Percentiles rank a stretch among this genome's conserved stretches.
phyloP scores from a whole-genome alignment of 2,329 filamentous ascomycete species.

The Bipolaris cookei region DNA sequence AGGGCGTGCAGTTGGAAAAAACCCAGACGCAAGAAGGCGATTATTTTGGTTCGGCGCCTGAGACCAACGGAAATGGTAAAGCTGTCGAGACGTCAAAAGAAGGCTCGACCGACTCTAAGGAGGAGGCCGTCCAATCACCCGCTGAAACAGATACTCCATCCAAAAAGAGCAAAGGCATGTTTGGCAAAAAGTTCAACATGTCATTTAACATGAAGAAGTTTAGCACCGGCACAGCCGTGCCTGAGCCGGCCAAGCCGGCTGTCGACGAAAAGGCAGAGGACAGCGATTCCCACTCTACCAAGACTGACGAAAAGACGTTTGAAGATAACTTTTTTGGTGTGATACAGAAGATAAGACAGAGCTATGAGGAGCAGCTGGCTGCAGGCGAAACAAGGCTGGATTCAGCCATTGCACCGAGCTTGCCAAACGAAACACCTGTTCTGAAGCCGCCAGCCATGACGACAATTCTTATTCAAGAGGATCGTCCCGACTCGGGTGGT shows the following conservation, averaged over 20 bases:
- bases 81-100: slow-evolving; percentile 32
- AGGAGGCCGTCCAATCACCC: slow-evolving; percentile 48
- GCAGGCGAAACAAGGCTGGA: slow-evolving; percentile 61
- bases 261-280: slow-evolving; percentile 75
- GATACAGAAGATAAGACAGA: slow-evolving; percentile 73
- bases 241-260: slow-evolving; percentile 72
- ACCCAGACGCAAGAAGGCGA: slow-evolving; percentile 69
- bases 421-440: slow-evolving; percentile 76
- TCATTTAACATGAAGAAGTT: slow-evolving; percentile 86
- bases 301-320: slow-evolving; percentile 71
- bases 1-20: slow-evolving; percentile 60
- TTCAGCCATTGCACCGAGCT: slow-evolving; percentile 70
- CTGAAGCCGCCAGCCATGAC: slow-evolving; percentile 72
- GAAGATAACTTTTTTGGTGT: slow-evolving; percentile 77
- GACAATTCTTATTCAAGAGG: slow-evolving; percentile 69
- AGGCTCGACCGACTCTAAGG: slow-evolving; percentile 34
- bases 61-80: slow-evolving; percentile 36
- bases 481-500: slow-evolving; percentile 66
- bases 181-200: slow-evolving; percentile 82
- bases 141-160: slow-evolving; percentile 47
- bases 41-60: slow-evolving; percentile 65
- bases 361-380: slow-evolving; percentile 71
- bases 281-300: slow-evolving; percentile 64
- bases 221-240: slow-evolving; percentile 64
- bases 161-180: slow-evolving; percentile 68